A percentile compares a stretch with the other conserved stretches of the same genome.
Conservation (phyloP, 495 filamentous ascomycete genomes). For the Lasiosphaeria miniovina region DNA sequence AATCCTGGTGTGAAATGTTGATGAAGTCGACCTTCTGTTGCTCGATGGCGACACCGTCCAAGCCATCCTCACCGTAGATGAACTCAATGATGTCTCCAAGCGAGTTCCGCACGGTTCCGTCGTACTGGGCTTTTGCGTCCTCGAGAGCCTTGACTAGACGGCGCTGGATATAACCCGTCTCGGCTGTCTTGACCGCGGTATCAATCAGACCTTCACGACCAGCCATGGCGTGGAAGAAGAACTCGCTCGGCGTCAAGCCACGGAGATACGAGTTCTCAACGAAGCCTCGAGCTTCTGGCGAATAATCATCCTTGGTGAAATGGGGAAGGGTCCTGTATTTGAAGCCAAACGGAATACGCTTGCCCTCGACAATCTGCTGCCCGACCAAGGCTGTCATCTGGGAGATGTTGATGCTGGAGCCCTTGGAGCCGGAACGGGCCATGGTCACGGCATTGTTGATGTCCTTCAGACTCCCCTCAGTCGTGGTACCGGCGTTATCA, state of each 20-base stretch:
- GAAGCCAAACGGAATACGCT: conserved; percentile 99
- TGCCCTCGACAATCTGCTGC: conserved; percentile 96
- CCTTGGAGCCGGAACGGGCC: conserved; percentile 94
- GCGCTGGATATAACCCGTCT: conserved; percentile 98
- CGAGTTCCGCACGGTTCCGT: conserved; percentile 95
- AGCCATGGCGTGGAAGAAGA: conserved; percentile 99
- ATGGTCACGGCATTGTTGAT: conserved; percentile 93
- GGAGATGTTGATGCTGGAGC: conserved; percentile 97
- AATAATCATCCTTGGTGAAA: conserved; percentile 99
- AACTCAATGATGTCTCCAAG: conserved; percentile 97
- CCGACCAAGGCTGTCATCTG: conserved; percentile 98
- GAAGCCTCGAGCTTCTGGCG: conserved; percentile 92
- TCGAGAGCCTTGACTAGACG: conserved; percentile 97
- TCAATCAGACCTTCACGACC: conserved; percentile 99
- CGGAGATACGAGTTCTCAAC: conserved; percentile 98
- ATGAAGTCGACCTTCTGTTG: conserved; percentile 86
- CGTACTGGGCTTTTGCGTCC: conserved; percentile 96
- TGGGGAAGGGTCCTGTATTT: conserved; percentile 96
- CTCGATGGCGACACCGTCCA: conserved; percentile 88
- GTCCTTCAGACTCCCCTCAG: conserved; percentile 89
- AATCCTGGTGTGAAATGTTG: conserved; percentile 65
- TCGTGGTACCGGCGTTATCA: conserved; percentile 90
- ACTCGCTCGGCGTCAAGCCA: conserved; percentile 91
- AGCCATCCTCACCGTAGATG: conserved; percentile 94
- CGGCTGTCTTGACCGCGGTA: conserved; percentile 98